Conservation (phyloP, 1,284 basidiomycete genomes). For the Ustilago esculenta region DNA sequence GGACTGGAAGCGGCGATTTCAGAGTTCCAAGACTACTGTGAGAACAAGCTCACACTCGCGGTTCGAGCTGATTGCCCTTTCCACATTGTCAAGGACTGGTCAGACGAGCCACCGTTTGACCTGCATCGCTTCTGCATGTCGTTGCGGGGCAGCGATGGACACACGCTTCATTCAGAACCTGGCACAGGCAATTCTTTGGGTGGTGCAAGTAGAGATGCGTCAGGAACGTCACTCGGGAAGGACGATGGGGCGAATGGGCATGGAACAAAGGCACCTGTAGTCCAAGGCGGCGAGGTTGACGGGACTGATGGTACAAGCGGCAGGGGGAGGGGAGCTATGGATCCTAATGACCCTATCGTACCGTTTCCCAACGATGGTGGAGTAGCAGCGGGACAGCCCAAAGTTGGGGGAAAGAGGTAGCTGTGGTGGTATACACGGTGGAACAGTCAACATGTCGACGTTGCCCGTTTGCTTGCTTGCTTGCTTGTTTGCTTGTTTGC, state of each 20-base stretch:
- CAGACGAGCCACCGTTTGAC: constrained; percentile 42
- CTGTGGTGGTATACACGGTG: no score
- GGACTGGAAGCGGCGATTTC: constrained; percentile 23
- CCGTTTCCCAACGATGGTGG: constrained; percentile 2
- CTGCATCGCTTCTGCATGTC: constrained; percentile 37
- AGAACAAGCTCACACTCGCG: constrained; percentile 38
- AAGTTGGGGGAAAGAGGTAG: no score
- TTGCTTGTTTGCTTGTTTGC: no score
- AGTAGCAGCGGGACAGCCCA: no score
- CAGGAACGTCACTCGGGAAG: background rate
- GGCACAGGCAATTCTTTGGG: background rate
- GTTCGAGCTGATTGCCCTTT: constrained; percentile 42
- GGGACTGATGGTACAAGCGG: no score
- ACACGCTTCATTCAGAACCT: constrained; percentile 3
- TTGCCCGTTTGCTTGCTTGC: no score
- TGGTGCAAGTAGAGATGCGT: background rate
- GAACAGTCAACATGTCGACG: no score
- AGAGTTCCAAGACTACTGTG: constrained; percentile 48
- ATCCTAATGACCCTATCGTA: constrained; percentile 24
- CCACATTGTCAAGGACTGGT: constrained; percentile 28
- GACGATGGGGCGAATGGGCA: no score
- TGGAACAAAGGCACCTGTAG: no score
- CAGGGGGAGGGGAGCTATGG: background rate
- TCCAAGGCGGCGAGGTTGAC: background rate
- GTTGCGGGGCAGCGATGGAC: constrained; percentile 5